These are phyloP conservation scores for Lasiodiplodia citricola DNA, from an alignment of 2,329 filamentous ascomycete species.

Conservation along the genomic window DNA sequence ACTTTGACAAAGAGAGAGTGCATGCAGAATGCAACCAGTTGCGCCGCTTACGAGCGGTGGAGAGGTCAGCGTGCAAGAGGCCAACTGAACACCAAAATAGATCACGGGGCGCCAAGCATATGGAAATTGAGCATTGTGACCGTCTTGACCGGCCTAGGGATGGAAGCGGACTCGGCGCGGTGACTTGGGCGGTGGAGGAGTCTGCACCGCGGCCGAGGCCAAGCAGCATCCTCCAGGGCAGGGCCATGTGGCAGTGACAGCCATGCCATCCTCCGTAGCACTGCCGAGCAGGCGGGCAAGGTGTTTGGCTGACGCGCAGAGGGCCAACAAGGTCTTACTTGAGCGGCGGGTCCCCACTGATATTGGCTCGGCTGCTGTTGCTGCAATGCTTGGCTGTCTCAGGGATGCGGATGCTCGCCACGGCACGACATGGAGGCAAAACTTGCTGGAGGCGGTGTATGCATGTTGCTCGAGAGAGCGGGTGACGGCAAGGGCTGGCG, in stretches of 20 bases:
- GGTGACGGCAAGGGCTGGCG: conserved; percentile 23
- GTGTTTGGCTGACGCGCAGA: conserved; percentile 5
- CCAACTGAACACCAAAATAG: conserved; percentile 23
- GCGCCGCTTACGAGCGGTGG: conserved; percentile 9
- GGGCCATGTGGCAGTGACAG: conserved; percentile 27
- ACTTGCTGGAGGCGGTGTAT: neutral
- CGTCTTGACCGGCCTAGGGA: conserved; percentile 17
- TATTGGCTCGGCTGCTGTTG: conserved; percentile 13
- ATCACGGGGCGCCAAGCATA: conserved; percentile 23
- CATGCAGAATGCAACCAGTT: conserved; percentile 20
- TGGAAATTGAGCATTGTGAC: conserved; percentile 25
- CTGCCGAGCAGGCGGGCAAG: conserved; percentile 5
- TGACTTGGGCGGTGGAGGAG: neutral
- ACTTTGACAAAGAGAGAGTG: conserved; percentile 15
- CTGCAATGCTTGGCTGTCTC: conserved; percentile 20
- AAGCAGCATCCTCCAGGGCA: conserved; percentile 9
- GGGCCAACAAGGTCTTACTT: conserved; percentile 24
- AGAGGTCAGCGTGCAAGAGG: conserved; percentile 17
- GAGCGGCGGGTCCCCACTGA: conserved; percentile 25
- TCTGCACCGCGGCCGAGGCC: neutral
- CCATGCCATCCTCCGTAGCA: conserved; percentile 19
- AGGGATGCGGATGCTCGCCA: conserved; percentile 19
- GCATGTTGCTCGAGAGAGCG: neutral
- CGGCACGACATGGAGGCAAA: conserved; percentile 19
- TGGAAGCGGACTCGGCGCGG: conserved; percentile 9